Base-by-base conservation (phyloP, 2,329 filamentous ascomycete species). In the Cladosporium colombiae region DNA sequence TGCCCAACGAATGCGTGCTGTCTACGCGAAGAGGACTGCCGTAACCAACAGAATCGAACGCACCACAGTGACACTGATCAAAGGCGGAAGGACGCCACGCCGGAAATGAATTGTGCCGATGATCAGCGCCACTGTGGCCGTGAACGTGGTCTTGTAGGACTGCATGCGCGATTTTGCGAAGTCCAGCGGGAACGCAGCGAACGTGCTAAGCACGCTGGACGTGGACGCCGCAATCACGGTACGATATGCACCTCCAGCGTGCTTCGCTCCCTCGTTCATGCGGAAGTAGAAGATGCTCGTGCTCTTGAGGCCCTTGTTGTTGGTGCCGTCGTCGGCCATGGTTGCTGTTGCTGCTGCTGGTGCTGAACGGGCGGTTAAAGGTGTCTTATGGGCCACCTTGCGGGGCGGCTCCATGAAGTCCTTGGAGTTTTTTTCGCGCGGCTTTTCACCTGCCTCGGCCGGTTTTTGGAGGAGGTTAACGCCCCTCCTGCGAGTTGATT, bases 81-180 rank as follows among this genome's bases (percentile, higher is more conserved):
- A 86, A n/a, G 92, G 92, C 66, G 92, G 91, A 70, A 87, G 87
- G 61, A 93, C 90, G 73, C 82, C 82, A 67, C 81, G 77, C 79
- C 80, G 84, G 70, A 84, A 94, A 62, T 35, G 33, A 35, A 35
- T 14, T 35, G 2, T 14, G 13, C 33, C 33, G 13, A 35, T 35
- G 76, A 78, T 81, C 96, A 92, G 74, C 92, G 90, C 65, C 91
- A 93, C 83, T 96, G 96, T 76, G 94, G 84, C 79, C 91, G 93
- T 69, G 63, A 78, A 77, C 2, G 67, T 70, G 7, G 71, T 75
- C 29, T 90, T 88, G 79, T 95, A 94, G 60, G 76, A 78, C 81
- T 96, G 92, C 88, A 95, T 92, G 74, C 92, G 90, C 65, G 91
- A 93, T 83, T 96, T 96, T 76, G 94, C 89, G 73, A 92, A 94